Percentiles rank a stretch among this genome's conserved stretches.
phyloP scores from a whole-genome alignment of 345 rosid genomes.

The Anacardium occidentale region DNA sequence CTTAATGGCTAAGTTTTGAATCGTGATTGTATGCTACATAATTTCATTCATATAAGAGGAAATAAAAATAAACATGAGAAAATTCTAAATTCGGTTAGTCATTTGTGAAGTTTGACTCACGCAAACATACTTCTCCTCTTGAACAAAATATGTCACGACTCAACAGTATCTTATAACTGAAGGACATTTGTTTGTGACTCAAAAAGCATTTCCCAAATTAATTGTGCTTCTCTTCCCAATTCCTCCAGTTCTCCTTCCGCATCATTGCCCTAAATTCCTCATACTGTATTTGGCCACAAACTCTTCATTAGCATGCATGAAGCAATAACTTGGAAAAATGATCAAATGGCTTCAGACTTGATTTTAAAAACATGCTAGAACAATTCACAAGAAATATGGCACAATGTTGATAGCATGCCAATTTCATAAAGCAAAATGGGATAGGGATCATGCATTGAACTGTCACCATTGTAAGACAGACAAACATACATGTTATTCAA shows the following conservation, averaged over 20 bases:
- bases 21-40: background rate
- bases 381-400: background rate
- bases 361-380: background rate
- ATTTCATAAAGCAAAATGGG: background rate
- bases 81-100: background rate
- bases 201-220: slow-evolving; percentile 46
- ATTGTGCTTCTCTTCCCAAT: slow-evolving; percentile 57
- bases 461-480: no score
- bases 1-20: no score
- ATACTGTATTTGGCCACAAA: slow-evolving; percentile 38
- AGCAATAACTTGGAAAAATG: background rate
- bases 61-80: background rate
- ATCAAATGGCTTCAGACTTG: background rate
- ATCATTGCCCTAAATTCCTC: slow-evolving; percentile 78
- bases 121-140: background rate
- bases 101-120: background rate
- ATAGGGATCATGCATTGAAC: background rate
- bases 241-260: slow-evolving; percentile 67
- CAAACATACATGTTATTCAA: no score
- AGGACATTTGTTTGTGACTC: slow-evolving; percentile 13
- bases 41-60: background rate
- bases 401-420: background rate
- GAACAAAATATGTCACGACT: background rate
- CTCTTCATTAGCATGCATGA: background rate
- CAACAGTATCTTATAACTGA: slow-evolving; percentile 3